Evolutionary conservation across 1,284 basidiomycete species (phyloP), one percentile per base, ranked within the genome.

Genomic region (Phylloboletellus chloephorus): DNA sequence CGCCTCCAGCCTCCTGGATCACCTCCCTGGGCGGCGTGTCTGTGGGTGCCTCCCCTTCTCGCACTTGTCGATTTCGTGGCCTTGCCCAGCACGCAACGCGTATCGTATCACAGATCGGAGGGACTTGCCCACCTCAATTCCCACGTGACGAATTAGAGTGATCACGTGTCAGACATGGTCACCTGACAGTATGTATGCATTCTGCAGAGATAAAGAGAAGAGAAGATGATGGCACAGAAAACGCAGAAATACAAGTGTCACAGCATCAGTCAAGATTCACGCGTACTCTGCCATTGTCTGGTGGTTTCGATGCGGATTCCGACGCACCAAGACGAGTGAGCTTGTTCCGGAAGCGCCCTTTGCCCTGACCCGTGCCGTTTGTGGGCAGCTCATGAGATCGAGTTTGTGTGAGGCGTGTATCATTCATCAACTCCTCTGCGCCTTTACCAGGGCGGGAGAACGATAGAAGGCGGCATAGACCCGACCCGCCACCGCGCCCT

Each of bases 271-370:
- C 33, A 48, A 60, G 58, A 44, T 65, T 64, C 43, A 61, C 54
- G 43, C 58, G 63, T 43, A 65, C 60, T 63, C 58, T 61, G 33
- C 59, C 57, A 46, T 46, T 61, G 48, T 64, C 61, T 21, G 54
- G 61, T 30, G 58, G 61, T 46, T 48, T 64, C 37, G 60, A 37
- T 0, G 58, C 45, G 11, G 63, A 39, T 34, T 65, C 59, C 29
- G 60, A 41, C 28, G 48, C 24, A 21, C 61, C 61, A 5, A 60
- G 19, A 36, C 59, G 59, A 26, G 46, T 37, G 39, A 61, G 49
- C 40, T 43, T 61, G 44, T 39, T 60, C 21, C 59, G 61, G 39
- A 65, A 47, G 35, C 61, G 60, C 15, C 52, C 57, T 28, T 49
- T 58, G 31, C 47, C 26, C 35, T 59, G 60, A 33, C 34, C 38